Base-by-base conservation (phyloP, 805 yeast genomes). In the Starmerella bombicola region DNA sequence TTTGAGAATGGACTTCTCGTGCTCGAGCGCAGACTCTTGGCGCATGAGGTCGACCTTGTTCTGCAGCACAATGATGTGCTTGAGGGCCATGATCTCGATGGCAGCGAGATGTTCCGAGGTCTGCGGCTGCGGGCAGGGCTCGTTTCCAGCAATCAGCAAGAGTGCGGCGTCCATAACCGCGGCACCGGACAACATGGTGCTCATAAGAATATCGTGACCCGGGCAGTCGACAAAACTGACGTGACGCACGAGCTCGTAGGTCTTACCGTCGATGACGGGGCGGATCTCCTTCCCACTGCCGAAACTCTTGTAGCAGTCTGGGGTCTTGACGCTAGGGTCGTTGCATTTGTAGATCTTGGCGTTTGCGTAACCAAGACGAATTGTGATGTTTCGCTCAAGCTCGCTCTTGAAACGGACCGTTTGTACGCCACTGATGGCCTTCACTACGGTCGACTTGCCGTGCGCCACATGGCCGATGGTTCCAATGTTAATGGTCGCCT, bases 81-180 rank as follows among this genome's bases (percentile, higher is more conserved):
- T 81, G 66, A 91, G 78, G 62, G 88, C 88, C 99, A 91, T 91
- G 63, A 93, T 91, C 70, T 91, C 98, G 58, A 91, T 91, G 49
- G 99, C 99, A 38, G 99, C 99, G 67, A 91, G 74, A 71, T 91
- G 99, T 69, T 91, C 99, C 12, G 94, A 80, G 15, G 99, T 91
- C 70, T 91, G 99, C 33, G 99, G 99, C 70, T 91, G 99, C 47
- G 99, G 99, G 71, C 99, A 91, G 41, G 94, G 76, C 72, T 91
- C 99, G 63, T 91, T 91, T 66, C 97, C 98, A 22, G 98, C 99
- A 60, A 91, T 79, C 51, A 91, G 73, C 59, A 91, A 70, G 47
- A 91, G 70, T 2, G 99, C 99, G 42, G 99, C 99, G 66, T 91
- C 99, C 99, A 91, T 91, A 51, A 91, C 99, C 15, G 99, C 99